Evolutionary conservation across 163 green algal species (phyloP), one percentile per base, ranked within the genome.

Genomic region (Chlorella variabilis): DNA sequence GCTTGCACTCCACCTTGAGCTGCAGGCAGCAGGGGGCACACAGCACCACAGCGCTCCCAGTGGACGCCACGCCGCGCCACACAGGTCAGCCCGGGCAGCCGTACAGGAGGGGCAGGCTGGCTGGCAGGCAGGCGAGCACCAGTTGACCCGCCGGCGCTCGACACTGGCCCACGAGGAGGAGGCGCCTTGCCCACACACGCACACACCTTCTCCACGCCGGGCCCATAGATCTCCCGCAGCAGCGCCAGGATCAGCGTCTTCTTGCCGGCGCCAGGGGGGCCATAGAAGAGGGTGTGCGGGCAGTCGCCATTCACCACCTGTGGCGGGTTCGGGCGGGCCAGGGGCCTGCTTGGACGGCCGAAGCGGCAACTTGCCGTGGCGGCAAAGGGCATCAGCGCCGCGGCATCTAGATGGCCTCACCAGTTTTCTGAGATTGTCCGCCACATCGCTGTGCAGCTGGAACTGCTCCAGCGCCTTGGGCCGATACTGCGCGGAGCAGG

Each of bases 251-350:
- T 91, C 25, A 99, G 86, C 6, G 97, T 99, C 85, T 98, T 98
- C 87, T 99, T 99, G 58, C 97, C 97, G 15, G 95, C 93, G 9
- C 97, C 97, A 25, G 93, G 88, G 0, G 96, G 96, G 1, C 97
- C 97, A 91, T 99, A 99, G 83, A 99, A 98, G 2, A 99, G 87
- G 8, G 94, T 94, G 85, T 99, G 96, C 0, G 96, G 96, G 75
- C 94, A 98, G 87, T 98, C 95, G 29, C 94, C 93, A 34, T 87
- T 87, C 1, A 84, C 78, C 0, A 98, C 91, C 94, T 98, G 90
- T 36, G 5, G 23, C 0, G n/a, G n/a, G n/a, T n/a, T n/a, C n/a
- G n/a, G n/a, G n/a, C n/a, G n/a, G n/a, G n/a, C n/a, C n/a, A n/a
- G n/a, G n/a, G n/a, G n/a, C 45, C 45, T 15, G 45, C 45, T 54